A percentile compares a stretch with the other conserved stretches of the same genome.
These are phyloP conservation scores for Tylopilus sp. DNA, from an alignment of 1,284 basidiomycete genomes.

Conservation along the genomic window DNA sequence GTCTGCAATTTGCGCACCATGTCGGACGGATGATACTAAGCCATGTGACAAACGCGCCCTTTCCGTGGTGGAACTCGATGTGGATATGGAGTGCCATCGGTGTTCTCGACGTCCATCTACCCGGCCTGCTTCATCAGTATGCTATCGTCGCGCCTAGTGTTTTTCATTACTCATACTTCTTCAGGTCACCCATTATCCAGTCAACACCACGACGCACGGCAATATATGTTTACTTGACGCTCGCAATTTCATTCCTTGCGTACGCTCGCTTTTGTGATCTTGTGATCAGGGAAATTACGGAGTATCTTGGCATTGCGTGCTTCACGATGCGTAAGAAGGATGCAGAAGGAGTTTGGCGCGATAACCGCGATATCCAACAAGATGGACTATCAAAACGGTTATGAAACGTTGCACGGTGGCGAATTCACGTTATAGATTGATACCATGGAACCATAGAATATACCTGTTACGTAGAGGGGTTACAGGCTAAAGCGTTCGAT, in stretches of 20 bases:
- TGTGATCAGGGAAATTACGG: slow-evolving; percentile 84
- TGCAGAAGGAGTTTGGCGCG: slow-evolving; percentile 66
- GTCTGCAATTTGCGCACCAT: slow-evolving; percentile 80
- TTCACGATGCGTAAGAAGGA: slow-evolving; percentile 87
- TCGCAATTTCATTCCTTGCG: slow-evolving; percentile 63
- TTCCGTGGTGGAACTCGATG: slow-evolving; percentile 87
- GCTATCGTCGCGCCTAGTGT: background rate
- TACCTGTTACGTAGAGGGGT: no score
- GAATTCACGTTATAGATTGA: background rate
- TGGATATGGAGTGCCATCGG: slow-evolving; percentile 82
- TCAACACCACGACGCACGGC: slow-evolving; percentile 56
- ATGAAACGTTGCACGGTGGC: slow-evolving; percentile 10
- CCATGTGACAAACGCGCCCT: slow-evolving; percentile 83
- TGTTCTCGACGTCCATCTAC: slow-evolving; percentile 81
- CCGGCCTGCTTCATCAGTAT: slow-evolving; percentile 64
- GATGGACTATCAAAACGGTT: slow-evolving; percentile 25
- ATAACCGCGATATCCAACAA: slow-evolving; percentile 35
- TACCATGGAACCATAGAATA: slow-evolving; percentile 10
- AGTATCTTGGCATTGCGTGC: slow-evolving; percentile 86
- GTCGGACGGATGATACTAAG: slow-evolving; percentile 93
- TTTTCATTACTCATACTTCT: background rate
- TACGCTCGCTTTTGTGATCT: slow-evolving; percentile 80
- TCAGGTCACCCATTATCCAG: slow-evolving; percentile 70
- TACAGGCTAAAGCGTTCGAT: no score
- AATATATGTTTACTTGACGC: slow-evolving; percentile 68